Percentiles rank a stretch among this genome's conserved stretches.
These are phyloP conservation scores for Nitzschia putrida DNA, from an alignment of 108 stramenopile genomes.

Conservation along the genomic window DNA sequence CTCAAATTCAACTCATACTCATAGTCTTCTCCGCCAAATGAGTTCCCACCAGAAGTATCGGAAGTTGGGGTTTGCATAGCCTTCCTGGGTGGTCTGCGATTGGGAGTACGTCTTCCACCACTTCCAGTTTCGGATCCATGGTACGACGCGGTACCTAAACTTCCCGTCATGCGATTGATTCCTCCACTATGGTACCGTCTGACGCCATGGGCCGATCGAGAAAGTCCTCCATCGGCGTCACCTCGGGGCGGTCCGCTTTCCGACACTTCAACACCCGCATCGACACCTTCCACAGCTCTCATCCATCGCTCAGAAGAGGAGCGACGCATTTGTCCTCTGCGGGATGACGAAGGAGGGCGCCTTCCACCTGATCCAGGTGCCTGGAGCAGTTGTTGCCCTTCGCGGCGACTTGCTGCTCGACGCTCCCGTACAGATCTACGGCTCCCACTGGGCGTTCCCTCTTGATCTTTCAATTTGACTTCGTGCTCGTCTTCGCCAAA, in stretches of 20 bases:
- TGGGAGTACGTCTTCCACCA: slow-evolving; percentile 10
- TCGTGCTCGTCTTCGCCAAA: slow-evolving; percentile 20
- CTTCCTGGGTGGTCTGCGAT: slow-evolving; percentile 25
- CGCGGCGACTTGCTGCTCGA: not conserved
- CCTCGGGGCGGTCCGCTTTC: slow-evolving; percentile 4
- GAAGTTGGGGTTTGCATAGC: slow-evolving; percentile 8
- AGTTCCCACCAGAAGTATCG: slow-evolving; percentile 7
- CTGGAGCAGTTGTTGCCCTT: not conserved
- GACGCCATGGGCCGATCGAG: slow-evolving; percentile 22
- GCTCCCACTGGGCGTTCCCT: slow-evolving; percentile 5
- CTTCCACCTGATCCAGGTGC: slow-evolving; percentile 21
- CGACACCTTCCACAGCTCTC: slow-evolving; percentile 17
- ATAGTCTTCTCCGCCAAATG: slow-evolving; percentile 20
- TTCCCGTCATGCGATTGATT: not conserved
- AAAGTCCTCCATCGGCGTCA: slow-evolving; percentile 18
- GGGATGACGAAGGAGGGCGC: not conserved
- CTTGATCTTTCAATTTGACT: slow-evolving; percentile 20
- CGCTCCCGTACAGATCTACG: not conserved
- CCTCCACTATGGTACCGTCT: slow-evolving; percentile 27
- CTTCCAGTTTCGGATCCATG: slow-evolving; percentile 18
- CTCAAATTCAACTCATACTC: slow-evolving; percentile 26
- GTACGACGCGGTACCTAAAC: slow-evolving; percentile 18
- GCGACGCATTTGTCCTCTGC: slow-evolving; percentile 11
- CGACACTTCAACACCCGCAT: slow-evolving; percentile 1
- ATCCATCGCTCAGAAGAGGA: slow-evolving; percentile 22